Evolutionary conservation across 2,329 filamentous ascomycete species (phyloP).

Genomic region (Epicoccum nigrum): DNA sequence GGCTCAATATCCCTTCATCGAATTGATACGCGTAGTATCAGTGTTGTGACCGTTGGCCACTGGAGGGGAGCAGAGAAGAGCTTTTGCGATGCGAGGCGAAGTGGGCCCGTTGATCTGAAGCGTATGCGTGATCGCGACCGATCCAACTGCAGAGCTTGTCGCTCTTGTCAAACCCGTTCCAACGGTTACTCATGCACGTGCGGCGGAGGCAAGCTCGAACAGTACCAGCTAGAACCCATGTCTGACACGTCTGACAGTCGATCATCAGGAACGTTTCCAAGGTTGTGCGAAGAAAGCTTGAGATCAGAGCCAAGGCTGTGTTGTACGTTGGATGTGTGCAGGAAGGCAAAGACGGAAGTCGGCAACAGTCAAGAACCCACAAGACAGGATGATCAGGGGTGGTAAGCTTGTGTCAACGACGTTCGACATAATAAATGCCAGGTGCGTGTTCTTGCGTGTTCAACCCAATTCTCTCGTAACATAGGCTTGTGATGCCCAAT

Average conservation of each 20-base stretch:
- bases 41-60: no score
- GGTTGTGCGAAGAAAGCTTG: conserved; percentile 11
- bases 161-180: neutral
- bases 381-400: conserved; percentile 8
- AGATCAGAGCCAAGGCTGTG: conserved; percentile 3
- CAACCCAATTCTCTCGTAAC: no score
- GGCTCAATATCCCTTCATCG: no score
- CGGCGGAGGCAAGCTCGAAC: neutral
- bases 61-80: no score
- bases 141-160: neutral
- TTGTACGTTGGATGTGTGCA: conserved; percentile 7
- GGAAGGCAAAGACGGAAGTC: conserved; percentile 22
- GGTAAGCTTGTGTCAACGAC: conserved; percentile 23
- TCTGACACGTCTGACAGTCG: neutral
- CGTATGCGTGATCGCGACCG: neutral
- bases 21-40: no score
- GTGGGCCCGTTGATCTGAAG: neutral
- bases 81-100: no score
- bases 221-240: neutral
- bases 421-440: neutral
- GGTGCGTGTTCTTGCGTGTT: no score
- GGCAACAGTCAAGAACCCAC: conserved; percentile 13
- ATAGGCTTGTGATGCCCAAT: neutral
- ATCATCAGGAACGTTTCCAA: neutral
- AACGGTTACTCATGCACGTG: neutral